Evolutionary conservation across 345 rosid species (phyloP).

Genomic region (Eucalyptus dawsonii): DNA sequence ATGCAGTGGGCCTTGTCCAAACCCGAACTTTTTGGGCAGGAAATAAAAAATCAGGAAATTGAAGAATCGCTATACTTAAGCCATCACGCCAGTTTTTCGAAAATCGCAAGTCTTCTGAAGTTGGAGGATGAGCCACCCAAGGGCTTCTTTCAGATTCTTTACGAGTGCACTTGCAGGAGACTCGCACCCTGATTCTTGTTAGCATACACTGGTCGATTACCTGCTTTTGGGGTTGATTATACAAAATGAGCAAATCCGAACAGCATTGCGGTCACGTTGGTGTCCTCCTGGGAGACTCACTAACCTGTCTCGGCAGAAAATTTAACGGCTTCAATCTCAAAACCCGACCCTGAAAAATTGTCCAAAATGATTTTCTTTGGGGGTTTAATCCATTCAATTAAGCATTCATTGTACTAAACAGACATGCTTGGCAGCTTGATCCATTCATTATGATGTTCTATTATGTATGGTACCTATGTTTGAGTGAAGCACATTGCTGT

Average conservation of each 20-base stretch:
- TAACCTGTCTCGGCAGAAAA: background rate
- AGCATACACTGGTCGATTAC: background rate
- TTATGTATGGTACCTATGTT: background rate
- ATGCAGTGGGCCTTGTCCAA: conserved; percentile 90
- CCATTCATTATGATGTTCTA: background rate
- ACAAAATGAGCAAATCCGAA: background rate
- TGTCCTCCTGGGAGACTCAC: background rate
- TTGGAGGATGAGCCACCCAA: conserved; percentile 20
- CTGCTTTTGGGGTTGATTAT: background rate
- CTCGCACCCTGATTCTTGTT: background rate
- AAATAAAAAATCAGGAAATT: conserved; percentile 3
- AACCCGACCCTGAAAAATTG: background rate
- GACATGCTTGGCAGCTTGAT: background rate
- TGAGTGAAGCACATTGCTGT: background rate
- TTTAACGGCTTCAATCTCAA: background rate
- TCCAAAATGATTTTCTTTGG: background rate
- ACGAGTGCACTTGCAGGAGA: conserved; percentile 58
- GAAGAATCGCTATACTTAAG: conserved; percentile 10
- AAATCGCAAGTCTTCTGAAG: conserved; percentile 59
- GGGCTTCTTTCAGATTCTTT: conserved; percentile 42
- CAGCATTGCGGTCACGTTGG: background rate
- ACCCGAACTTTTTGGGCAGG: conserved; percentile 11
- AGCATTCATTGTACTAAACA: background rate
- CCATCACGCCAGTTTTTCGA: conserved; percentile 41
- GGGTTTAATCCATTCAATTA: background rate